Base-by-base conservation (phyloP, 192 early-diverging fungal species). In the Rhizophagus prolifer region DNA sequence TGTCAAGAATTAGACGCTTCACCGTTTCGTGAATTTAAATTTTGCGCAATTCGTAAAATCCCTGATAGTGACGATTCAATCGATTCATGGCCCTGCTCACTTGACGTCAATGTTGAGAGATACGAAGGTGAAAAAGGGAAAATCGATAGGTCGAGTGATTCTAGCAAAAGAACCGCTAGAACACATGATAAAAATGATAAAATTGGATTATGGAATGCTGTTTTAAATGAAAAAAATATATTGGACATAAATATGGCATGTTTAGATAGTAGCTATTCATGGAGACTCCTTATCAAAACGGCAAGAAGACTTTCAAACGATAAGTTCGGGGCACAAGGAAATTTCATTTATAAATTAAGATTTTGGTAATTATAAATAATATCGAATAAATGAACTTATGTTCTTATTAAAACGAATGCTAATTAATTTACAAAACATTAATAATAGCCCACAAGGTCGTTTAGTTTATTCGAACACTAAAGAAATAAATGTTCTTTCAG, bases 181-280 rank as follows among this genome's bases (percentile, higher is more conserved):
- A 12, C 9, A 44, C 4, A 44, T 10, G 82, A 85, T n/a, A 81
- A 79, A n/a, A 71, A 38, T 38, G 36, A 38, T 38, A 38, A 80
- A 38, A 58, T 76, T 41, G 75, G 69, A 28, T 58, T 86, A 60
- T 86, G 85, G 85, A 79, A 76, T 41, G 81, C 80, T 5, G 41
- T 84, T 16, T 77, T 75, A 2, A 58, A 81, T 41, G 73, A 70
- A n/a, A 59, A 77, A 14, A 64, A 80, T 10, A 14, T 86, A 19
- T 67, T 86, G 2, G 38, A 58, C 6, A 72, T 79, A 16, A 79
- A 62, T 25, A 79, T 75, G 62, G 68, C 60, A 5, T 79, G 78
- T 72, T 67, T 82, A 19, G 82, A 86, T 19, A 54, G 76, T 59
- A 65, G 74, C 8, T 81, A 82, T 75, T 83, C 84, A 2, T 85